phyloP scores from a whole-genome alignment of 108 stramenopile genomes.

The Cylindrotheca fusiformis region DNA sequence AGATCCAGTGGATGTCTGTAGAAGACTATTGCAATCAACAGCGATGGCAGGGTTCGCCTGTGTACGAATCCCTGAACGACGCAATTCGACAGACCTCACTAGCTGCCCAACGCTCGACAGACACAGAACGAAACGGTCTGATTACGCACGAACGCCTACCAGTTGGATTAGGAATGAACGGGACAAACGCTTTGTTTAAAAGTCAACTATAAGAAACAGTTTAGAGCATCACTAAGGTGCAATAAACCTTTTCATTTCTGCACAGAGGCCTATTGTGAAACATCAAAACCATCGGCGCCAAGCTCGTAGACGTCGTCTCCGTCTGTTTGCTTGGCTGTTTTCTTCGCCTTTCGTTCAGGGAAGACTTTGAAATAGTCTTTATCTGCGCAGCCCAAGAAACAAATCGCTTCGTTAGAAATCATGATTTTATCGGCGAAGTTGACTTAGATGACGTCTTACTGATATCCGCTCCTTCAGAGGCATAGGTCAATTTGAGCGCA shows the following conservation, averaged over 20 bases:
- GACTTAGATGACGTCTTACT: slow-evolving; percentile 6
- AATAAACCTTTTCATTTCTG: not conserved
- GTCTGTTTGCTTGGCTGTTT: slow-evolving; percentile 2
- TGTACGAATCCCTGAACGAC: slow-evolving; percentile 66
- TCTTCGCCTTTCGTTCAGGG: slow-evolving; percentile 8
- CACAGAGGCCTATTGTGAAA: not conserved
- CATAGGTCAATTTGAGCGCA: slow-evolving; percentile 50
- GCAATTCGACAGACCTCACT: slow-evolving; percentile 32
- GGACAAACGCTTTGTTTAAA: slow-evolving; percentile 25
- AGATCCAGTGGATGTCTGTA: slow-evolving; percentile 76
- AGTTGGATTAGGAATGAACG: slow-evolving; percentile 27
- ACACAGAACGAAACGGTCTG: not conserved
- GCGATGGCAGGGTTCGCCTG: slow-evolving; percentile 57
- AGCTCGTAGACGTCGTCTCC: not conserved
- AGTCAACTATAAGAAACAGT: slow-evolving; percentile 12
- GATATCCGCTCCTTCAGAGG: slow-evolving; percentile 40
- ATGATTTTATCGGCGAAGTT: not conserved
- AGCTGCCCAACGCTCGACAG: slow-evolving; percentile 16
- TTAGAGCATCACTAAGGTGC: not conserved
- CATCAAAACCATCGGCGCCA: not conserved
- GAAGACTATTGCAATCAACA: slow-evolving; percentile 66
- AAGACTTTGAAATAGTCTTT: slow-evolving; percentile 44
- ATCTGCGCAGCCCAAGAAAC: slow-evolving; percentile 7
- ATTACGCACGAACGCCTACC: slow-evolving; percentile 17
- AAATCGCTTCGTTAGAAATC: not conserved